Base-by-base conservation (phyloP, 1,284 basidiomycete species). In the Vanrija sp. region DNA sequence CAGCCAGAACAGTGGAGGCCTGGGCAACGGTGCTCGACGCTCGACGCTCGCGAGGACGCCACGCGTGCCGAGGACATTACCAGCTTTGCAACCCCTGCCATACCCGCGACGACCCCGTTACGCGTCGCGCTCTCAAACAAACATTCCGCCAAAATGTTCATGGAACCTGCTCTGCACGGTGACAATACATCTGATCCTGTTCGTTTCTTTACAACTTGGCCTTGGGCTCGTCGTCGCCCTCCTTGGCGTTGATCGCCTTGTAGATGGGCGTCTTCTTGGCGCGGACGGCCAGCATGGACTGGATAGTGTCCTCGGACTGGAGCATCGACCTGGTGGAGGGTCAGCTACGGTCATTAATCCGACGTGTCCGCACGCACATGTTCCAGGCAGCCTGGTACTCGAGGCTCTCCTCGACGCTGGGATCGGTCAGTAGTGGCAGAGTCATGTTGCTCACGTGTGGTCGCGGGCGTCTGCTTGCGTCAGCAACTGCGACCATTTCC, bases 341-440 rank as follows among this genome's bases (percentile, higher is more conserved):
- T 23, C 21, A 23, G 21, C 21, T 23, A 23, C 21, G 5, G 26
- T 16, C 6, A 5, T 23, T 51, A 28, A 5, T 1, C 6, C 16
- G 34, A 7, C 6, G 34, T 28, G 18, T 3, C 38, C 16, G 6
- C 23, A 65, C 72, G 65, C 51, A 72, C 73, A 69, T 69, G 71
- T 91, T 92, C 89, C 90, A 91, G 0, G 82, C 81, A 1, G 84
- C 84, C 0, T 87, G 89, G 67, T 91, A 94, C 19, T 83, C 81
- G 48, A 95, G 78, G 44, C 88, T 92, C 57, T 92, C 87, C 9
- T 83, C 75, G 9, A 94, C 86, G 39, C 88, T 89, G 57, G 21
- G 56, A 61, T 45, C 65, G 60, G 53, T 52, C 28, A 58, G 57
- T 49, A 40, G 38, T 43, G 19, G 19, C 15, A 43, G 21, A 47